Evolutionary conservation across 805 yeast genomes (phyloP), one percentile per base, ranked within the genome.

Genomic region (Candida jianshihensis): DNA sequence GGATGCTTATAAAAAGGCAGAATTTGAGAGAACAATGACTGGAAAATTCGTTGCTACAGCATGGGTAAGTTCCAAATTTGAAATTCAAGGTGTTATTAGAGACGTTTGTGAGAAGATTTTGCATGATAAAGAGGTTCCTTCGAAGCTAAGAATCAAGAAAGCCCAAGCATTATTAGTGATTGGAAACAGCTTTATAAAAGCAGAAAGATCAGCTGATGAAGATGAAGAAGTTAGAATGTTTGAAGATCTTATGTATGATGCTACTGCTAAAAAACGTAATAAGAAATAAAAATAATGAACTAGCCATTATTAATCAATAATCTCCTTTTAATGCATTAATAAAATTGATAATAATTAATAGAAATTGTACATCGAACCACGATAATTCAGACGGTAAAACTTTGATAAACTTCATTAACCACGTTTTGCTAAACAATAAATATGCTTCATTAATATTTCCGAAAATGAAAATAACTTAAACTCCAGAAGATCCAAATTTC

Each of bases 41-140:
- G 97, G 98, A 18, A 92, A 90, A 57, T 74, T 92, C 17, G 69
- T 92, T 34, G 90, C 92, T 7, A 88, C 96, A 1, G 94, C 95
- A 15, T 92, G 99, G 99, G 84, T 85, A 17, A 85, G 95, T 27
- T 86, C 96, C 16, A 79, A 83, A 48, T 81, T 78, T 60, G 99
- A 92, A 63, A 78, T 89, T 36, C 80, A 81, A 41, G 70, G 81
- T 20, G 79, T 84, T n/a, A 55, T 84, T 35, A 75, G 92, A 33
- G 89, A 81, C 22, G 88, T 88, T 9, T 85, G 92, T 57, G 92
- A 85, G 46, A 70, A 68, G 40, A 83, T 89, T 6, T 66, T 89
- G 31, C 64, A 73, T 41, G 96, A 90, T 54, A 78, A 79, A 54
- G 40, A 58, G 0, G 72, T 83, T n/a, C 56, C 74, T 8, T 63